Evolutionary conservation across 148 eudicot genomes (phyloP), one percentile per base, ranked within the genome.

Genomic region (Pouteria glomerata): DNA sequence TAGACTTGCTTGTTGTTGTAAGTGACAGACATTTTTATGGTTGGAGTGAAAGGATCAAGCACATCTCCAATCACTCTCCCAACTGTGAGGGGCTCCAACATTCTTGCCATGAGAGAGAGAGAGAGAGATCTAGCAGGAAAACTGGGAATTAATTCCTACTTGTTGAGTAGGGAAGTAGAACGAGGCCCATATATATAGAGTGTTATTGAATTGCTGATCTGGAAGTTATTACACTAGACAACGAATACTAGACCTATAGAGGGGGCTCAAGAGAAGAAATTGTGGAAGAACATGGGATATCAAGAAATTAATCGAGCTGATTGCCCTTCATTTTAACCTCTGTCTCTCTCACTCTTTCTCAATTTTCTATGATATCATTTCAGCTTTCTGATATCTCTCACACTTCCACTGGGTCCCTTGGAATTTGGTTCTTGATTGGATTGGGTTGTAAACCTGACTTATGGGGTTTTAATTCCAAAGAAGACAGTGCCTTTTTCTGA

Each of bases 1-100:
- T 35, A 87, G 39, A 93, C 94, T 35, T 75, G 93, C 34, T 70
- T 85, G 75, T 70, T 76, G 69, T 73, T 82, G 80, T 84, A 90
- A 62, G 48, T 75, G 33, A 89, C 76, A 14, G 48, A 42, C 85
- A 90, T 90, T 66, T 77, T 81, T 29, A 81, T 53, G 12, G 81
- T 78, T 39, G 92, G 92, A 13, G 60, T 70, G 84, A 93, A 90
- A 12, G 42, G 58, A 63, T 93, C 96, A 6, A 93, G 79, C 51
- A 90, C 98, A 72, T 93, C 98, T 37, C 98, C 98, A 16, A 93
- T 80, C 51, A 93, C 94, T 77, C 94, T 73, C 35, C 94, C 96
- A 30, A 93, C 71, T 24, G 78, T 59, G 6, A 93, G 84, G 12
- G 98, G 92, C 30, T 90, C 91, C 5, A 76, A 63, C 56, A 61